Evolutionary conservation across 148 eudicot species (phyloP).

Genomic region (Oxyria digyna): DNA sequence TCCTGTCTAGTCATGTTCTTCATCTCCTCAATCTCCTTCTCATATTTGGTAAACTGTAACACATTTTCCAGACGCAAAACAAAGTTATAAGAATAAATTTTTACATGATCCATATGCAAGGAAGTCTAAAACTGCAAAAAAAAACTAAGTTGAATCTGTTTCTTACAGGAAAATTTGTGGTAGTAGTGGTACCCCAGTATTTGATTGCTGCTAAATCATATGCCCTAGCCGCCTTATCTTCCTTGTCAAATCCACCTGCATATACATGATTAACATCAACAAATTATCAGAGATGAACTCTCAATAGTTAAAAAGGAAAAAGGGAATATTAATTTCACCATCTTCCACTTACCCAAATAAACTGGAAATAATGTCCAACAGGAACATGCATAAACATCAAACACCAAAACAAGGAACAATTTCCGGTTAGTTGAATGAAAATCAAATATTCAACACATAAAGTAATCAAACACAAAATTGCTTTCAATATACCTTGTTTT

Average conservation of each 20-base stretch:
- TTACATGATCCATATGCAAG: neutral
- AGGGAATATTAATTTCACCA: no score
- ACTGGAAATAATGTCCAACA: slow-evolving; percentile 34
- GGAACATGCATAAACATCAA: slow-evolving; percentile 18
- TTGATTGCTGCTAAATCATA: slow-evolving; percentile 97
- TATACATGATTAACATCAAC: slow-evolving; percentile 1
- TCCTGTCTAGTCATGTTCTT: slow-evolving; percentile 93
- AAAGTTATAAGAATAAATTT: neutral
- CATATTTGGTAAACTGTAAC: slow-evolving; percentile 59
- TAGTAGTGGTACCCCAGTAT: slow-evolving; percentile 94
- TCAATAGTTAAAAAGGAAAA: neutral
- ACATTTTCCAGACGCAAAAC: neutral
- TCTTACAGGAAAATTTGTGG: slow-evolving; percentile 93
- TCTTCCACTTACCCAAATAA: slow-evolving; percentile 64
- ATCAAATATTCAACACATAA: neutral
- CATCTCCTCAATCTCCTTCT: slow-evolving; percentile 91
- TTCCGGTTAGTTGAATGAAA: neutral
- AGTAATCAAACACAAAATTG: neutral
- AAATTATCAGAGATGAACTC: neutral
- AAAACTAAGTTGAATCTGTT: neutral
- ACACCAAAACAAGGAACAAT: slow-evolving; percentile 16
- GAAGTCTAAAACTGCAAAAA: neutral
- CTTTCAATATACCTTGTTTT: slow-evolving; percentile 58
- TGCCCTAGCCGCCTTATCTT: slow-evolving; percentile 96
- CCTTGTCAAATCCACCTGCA: slow-evolving; percentile 93